Evolutionary conservation across 495 filamentous ascomycete species (phyloP), one percentile per base, ranked within the genome.

Genomic region (Pseudevernia furfuracea): DNA sequence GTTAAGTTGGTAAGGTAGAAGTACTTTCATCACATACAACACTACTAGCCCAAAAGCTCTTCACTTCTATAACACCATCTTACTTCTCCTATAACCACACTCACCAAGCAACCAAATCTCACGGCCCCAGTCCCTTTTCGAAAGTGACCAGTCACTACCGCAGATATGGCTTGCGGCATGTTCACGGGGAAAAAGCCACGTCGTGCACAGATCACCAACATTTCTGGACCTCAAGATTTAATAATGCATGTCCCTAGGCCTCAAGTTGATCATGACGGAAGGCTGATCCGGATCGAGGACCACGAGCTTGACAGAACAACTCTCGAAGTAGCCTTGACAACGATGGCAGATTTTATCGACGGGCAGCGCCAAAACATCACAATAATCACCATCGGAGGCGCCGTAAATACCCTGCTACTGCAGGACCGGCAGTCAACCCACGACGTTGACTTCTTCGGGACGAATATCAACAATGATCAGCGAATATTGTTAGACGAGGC

Each of bases 271-370:
- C 10, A 28, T 49, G 46, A 25, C 28, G 61, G 36, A n/a, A 56
- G 34, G 30, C n/a, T 34, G 1, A 59, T 58, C 36, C 61, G 49
- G 9, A 39, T 64, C 12, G 52, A 64, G 49, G 52, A 64, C 14
- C 34, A 64, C 36, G 61, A 64, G 49, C 53, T 64, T 17, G 53
- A 64, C 52, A 46, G 61, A 60, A 23, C 2, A 36, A 64, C 61
- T 37, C 56, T 60, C 34, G 15, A 53, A 34, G 53, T 53, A 19
- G 61, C 61, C 10, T 44, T 64, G 55, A 58, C 28, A 37, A 17
- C 25, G 3, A 64, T 64, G 61, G 61, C 61, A 39, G 43, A 64
- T 1, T 64, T 39, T 19, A 64, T 64, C 21, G 52, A 64, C 28
- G 48, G 44, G 6, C 61, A 64, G 23, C 34, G 41, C 6, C 61